A percentile compares a stretch with the other conserved stretches of the same genome.
Evolutionary conservation across 495 filamentous ascomycete genomes (phyloP).

Genomic region (Penicillium steckii): DNA sequence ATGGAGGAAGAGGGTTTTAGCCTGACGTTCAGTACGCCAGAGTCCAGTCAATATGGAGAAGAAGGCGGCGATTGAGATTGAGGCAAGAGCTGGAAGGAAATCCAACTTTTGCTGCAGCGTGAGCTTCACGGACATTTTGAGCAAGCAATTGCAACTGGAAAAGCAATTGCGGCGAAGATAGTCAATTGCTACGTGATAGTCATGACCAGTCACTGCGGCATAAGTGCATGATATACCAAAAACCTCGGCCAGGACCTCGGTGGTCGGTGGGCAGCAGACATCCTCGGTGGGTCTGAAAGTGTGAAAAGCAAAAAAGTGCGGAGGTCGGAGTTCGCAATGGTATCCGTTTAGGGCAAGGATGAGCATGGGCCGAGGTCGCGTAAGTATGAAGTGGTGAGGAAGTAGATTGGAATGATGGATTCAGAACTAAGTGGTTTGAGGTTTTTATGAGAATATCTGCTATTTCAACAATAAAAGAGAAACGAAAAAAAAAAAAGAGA

Average conservation of each 20-base stretch:
- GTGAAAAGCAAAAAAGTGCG: neutral
- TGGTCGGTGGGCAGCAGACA: neutral
- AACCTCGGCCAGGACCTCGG: neutral
- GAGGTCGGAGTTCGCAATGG: constrained; percentile 20
- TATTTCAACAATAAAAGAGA: neutral
- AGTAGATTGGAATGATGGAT: too few relatives aligned
- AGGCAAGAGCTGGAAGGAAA: constrained; percentile 32
- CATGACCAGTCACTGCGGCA: too few relatives aligned
- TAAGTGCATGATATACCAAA: neutral
- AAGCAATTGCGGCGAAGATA: neutral
- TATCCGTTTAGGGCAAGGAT: constrained; percentile 16
- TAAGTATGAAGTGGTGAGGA: neutral
- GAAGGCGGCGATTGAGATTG: constrained; percentile 26
- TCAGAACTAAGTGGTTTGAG: neutral
- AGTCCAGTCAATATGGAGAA: constrained; percentile 33
- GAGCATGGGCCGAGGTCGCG: neutral
- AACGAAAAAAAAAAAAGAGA: neutral
- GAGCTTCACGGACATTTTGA: constrained; percentile 19
- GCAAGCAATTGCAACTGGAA: neutral
- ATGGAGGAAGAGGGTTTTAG: constrained; percentile 35
- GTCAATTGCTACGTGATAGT: too few relatives aligned
- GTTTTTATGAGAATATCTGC: too few relatives aligned
- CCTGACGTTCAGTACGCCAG: constrained; percentile 34
- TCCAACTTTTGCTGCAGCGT: constrained; percentile 34
- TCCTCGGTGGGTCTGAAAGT: neutral